A percentile compares a stretch with the other conserved stretches of the same genome.
Evolutionary conservation across 805 yeast species (phyloP).

Genomic region (Hyphopichia homilentoma): DNA sequence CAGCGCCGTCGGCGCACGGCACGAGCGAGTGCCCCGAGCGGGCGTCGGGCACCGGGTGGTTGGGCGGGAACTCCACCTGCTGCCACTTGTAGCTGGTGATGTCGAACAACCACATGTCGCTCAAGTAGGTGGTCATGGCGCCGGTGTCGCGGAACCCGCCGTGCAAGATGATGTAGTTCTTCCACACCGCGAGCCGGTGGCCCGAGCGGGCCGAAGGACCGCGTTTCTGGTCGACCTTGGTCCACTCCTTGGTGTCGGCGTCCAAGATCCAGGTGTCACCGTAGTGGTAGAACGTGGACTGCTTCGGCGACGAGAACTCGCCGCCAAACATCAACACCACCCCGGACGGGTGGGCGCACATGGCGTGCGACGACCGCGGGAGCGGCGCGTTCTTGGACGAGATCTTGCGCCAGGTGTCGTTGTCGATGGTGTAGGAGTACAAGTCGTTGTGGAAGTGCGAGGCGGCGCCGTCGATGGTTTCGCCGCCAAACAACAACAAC

Average conservation of each 20-base stretch:
- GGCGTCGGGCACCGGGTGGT: constrained; percentile 80
- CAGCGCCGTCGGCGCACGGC: constrained; percentile 76
- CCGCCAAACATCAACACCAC: constrained; percentile 88
- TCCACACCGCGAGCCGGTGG: constrained; percentile 87
- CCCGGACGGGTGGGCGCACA: constrained; percentile 92
- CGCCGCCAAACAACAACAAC: constrained; percentile 88
- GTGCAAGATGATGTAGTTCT: constrained; percentile 75
- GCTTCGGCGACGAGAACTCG: constrained; percentile 95
- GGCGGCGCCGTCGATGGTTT: constrained; percentile 46
- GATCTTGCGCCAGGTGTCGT: constrained; percentile 75
- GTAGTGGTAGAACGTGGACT: constrained; percentile 90
- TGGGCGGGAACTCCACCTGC: constrained; percentile 81
- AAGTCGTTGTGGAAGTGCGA: constrained; percentile 82
- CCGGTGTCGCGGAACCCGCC: constrained; percentile 96
- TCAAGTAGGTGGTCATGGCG: constrained; percentile 72
- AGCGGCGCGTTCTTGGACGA: constrained; percentile 84
- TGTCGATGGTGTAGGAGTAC: constrained; percentile 66
- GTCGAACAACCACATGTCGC: constrained; percentile 92
- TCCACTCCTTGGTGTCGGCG: constrained; percentile 82
- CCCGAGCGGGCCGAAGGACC: constrained; percentile 87
- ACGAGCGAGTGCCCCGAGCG: constrained; percentile 90
- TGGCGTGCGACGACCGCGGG: constrained; percentile 90
- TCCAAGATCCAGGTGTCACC: constrained; percentile 96
- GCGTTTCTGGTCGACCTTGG: constrained; percentile 70
- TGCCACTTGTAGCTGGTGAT: constrained; percentile 86